Evolutionary conservation across 164 flowering plant species (phyloP), one percentile per base, ranked within the genome.

Genomic region (Vitis riparia): DNA sequence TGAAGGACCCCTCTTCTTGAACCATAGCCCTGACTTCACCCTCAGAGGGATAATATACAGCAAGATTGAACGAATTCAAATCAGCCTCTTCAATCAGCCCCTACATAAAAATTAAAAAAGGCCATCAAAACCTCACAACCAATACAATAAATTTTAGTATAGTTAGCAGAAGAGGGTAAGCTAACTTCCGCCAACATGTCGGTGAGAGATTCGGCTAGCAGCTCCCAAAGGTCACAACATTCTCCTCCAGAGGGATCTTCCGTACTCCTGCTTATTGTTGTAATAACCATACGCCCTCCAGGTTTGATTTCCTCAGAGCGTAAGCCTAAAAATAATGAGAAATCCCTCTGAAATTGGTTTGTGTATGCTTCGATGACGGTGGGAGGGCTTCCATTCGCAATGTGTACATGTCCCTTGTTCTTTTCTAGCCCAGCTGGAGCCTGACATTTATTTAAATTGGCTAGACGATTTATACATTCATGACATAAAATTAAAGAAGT

Each of bases 231-330:
- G 0, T 6, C 44, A 32, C 44, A 57, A 9, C 55, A 47, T 5
- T 68, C 63, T 47, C 14, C 59, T 55, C 8, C 10, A 23, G 64
- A 47, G 64, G 71, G 71, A 29, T 68, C 64, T 2, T 23, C 47
- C 50, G 27, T 23, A 9, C 27, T 48, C 55, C 64, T 48, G 27
- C 55, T 64, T 3, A 2, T 2, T 16, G 58, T 3, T 13, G 55
- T 51, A 17, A 68, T 19, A 51, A 51, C 55, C 63, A 68, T 68
- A 50, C 55, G 49, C 0, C 71, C 71, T 15, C 57, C 49, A 16
- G 9, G 0, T 10, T 11, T 37, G 13, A 58, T 16, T 57, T 68
- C 63, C 37, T 68, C n/a, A n/a, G 17, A 48, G 4, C 71, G 64
- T 13, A 29, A 13, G 44, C 64, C 50, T 23, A 59, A 49, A 47